Conservation (phyloP, 345 rosid genomes). For the Hevea brasiliensis region DNA sequence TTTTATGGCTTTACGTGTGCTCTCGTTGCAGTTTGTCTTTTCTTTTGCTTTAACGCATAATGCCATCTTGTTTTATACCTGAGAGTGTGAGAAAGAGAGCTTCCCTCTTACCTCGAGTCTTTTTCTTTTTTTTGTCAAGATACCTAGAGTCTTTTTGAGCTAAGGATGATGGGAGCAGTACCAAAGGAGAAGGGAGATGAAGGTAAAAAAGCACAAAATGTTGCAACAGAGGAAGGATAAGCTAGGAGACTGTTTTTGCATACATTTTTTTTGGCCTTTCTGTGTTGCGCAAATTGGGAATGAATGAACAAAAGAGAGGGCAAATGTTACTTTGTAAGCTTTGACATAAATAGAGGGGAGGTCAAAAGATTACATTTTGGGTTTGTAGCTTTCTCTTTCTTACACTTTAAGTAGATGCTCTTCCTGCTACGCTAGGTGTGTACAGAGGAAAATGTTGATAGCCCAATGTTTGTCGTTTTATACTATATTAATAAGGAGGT, state of each 20-base stretch:
- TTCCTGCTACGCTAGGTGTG: too few relatives aligned
- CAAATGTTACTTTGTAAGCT: neutral
- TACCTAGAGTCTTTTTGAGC: too few relatives aligned
- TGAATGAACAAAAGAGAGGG: neutral
- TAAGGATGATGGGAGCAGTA: neutral
- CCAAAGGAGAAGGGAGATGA: neutral
- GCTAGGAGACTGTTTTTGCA: neutral
- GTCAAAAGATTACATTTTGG: neutral
- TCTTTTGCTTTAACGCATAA: neutral
- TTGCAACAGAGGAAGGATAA: neutral
- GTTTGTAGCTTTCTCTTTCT: neutral
- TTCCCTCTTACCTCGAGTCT: neutral
- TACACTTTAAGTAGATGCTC: neutral
- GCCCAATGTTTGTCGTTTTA: neutral
- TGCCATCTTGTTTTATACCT: neutral
- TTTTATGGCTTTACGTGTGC: slow-evolving; percentile 1
- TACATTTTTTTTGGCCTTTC: neutral
- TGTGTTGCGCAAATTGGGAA: neutral
- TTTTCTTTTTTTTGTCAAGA: neutral
- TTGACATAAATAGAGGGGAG: neutral
- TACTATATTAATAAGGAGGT: too few relatives aligned
- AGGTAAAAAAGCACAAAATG: slow-evolving; percentile 13
- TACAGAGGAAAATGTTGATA: too few relatives aligned
- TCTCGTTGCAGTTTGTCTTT: neutral
- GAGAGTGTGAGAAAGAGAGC: slow-evolving; percentile 5